Evolutionary conservation across 352 stramenopile genomes (phyloP).

Genomic region (Phytophthora nicotianae): DNA sequence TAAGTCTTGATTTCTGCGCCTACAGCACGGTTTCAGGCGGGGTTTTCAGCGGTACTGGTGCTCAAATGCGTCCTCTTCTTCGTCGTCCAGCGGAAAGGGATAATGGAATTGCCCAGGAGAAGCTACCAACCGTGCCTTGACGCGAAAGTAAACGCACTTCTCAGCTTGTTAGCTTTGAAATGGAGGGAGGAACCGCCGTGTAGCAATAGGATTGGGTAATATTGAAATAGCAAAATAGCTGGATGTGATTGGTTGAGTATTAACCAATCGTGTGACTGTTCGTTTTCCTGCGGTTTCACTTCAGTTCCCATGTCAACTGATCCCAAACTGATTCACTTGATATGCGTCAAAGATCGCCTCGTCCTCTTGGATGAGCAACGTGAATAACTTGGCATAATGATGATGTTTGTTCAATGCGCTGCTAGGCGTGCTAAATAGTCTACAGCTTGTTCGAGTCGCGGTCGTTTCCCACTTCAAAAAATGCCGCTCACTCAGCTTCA

Average conservation of each 20-base stretch:
- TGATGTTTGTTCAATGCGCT: slow-evolving; percentile 35
- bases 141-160: slow-evolving; percentile 7
- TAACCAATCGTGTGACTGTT: background rate
- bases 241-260: slow-evolving; percentile 11
- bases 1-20: slow-evolving; percentile 1
- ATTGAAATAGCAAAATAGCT: background rate
- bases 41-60: background rate
- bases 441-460: slow-evolving; percentile 38
- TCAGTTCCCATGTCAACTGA: background rate
- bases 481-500: slow-evolving; percentile 19
- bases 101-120: background rate
- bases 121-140: slow-evolving; percentile 7
- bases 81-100: background rate
- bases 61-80: background rate
- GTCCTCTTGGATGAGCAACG: background rate
- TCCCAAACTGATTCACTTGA: background rate
- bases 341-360: background rate
- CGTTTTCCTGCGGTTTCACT: no score
- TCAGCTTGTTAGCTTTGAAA: slow-evolving; percentile 13
- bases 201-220: slow-evolving; percentile 38
- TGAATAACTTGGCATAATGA: slow-evolving; percentile 20
- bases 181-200: slow-evolving; percentile 25
- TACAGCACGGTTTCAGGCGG: background rate
- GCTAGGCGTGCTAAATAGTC: slow-evolving; percentile 52
- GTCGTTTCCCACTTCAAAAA: slow-evolving; percentile 18